These are phyloP conservation scores for Rhizoclosmatium globosum DNA, from an alignment of 192 early-diverging fungal genomes.

Conservation along the genomic window DNA sequence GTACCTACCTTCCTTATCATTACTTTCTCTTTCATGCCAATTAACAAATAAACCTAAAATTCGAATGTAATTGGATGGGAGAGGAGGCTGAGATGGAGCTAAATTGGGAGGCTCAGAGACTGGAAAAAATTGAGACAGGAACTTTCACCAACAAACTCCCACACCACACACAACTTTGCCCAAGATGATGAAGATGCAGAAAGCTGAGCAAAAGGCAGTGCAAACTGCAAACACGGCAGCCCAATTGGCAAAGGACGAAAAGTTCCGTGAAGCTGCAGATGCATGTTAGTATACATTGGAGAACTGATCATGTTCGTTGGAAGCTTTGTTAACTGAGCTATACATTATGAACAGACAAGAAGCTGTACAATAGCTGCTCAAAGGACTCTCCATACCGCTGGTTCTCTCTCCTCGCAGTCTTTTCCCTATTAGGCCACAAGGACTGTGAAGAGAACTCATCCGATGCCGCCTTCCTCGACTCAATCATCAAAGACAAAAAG, in stretches of 20 bases:
- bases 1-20: no score
- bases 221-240: neutral
- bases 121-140: no score
- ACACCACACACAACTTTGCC: no score
- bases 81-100: no score
- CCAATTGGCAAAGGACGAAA: slow-evolving; percentile 6
- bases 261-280: neutral
- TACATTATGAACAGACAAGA: neutral
- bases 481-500: neutral
- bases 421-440: slow-evolving; percentile 1
- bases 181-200: neutral
- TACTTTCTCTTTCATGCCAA: no score
- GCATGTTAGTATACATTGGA: neutral
- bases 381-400: neutral
- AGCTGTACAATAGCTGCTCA: neutral
- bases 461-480: neutral
- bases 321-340: neutral
- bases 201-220: neutral
- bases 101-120: no score
- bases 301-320: neutral
- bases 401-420: slow-evolving; percentile 4
- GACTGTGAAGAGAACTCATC: neutral
- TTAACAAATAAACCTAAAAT: no score
- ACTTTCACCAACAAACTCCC: no score
- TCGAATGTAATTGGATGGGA: no score